Evolutionary conservation across 225 moss, liverwort and hornwort genomes (phyloP), one percentile per base, ranked within the genome.

Genomic region (Straminergon stramineum): DNA sequence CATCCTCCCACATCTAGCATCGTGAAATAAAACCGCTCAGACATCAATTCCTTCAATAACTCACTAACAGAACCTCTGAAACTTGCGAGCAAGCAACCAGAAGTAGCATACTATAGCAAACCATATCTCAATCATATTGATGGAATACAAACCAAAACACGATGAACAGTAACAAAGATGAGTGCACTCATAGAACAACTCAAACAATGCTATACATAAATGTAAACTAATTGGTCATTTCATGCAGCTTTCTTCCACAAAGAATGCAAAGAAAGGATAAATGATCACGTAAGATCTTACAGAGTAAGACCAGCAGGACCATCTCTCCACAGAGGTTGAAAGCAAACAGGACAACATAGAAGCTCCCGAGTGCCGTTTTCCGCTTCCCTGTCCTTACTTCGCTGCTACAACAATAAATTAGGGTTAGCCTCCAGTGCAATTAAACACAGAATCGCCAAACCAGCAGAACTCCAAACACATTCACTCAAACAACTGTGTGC

Each of bases 331-430:
- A 95, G 94, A 58, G 94, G 92, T 80, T 88, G 86, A 74, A 91
- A 95, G 92, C 96, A 96, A 79, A 96, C 82, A 48, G 95, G 96
- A 64, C 96, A 96, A 83, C 95, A 95, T 79, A 95, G 89, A 51
- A 96, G 92, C 77, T 96, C 95, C 35, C 53, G 87, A 28, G 71
- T 81, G 34, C 43, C 60, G 43, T 52, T 75, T 37, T 89, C 82
- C 82, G 71, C 88, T 20, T 93, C 90, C 58, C 66, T 61, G 60
- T 85, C 66, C 60, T 52, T 74, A 24, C 88, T 83, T 22, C 64
- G 79, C 41, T 91, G 88, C 87, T 87, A 77, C 57, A 84, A 67
- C 26, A 41, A 39, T 10, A 63, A 88, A 83, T 53, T 53, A 82
- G 74, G 88, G 53, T 55, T 63, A 76, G 20, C 52, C 27, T 85